Evolutionary conservation across 495 filamentous ascomycete species (phyloP).

Genomic region (Penicillium goetzii): DNA sequence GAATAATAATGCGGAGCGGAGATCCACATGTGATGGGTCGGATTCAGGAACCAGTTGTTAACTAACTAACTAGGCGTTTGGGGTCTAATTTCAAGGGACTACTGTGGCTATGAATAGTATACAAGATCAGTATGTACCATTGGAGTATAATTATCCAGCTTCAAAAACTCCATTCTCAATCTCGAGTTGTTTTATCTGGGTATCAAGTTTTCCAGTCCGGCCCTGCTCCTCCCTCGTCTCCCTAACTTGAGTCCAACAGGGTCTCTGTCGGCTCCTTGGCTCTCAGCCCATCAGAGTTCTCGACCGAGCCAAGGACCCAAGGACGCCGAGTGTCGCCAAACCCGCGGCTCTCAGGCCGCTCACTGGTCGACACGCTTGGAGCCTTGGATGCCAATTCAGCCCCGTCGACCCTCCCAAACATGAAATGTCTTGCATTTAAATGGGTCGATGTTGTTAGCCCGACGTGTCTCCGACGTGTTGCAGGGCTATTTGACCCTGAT

Average conservation of each 20-base stretch:
- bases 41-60: conserved; percentile 4
- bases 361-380: not conserved
- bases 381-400: not conserved
- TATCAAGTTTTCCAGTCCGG: not conserved
- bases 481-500: not conserved
- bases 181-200: not conserved
- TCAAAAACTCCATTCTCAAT: not conserved
- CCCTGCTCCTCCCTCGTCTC: not conserved
- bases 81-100: not conserved
- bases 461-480: not conserved
- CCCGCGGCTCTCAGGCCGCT: conserved; percentile 12
- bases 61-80: not conserved
- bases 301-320: conserved; percentile 19
- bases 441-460: not conserved
- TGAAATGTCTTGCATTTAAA: not conserved
- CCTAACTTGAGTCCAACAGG: not conserved
- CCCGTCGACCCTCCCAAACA: not conserved
- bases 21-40: conserved; percentile 28
- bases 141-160: not conserved
- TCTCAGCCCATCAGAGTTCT: conserved; percentile 13
- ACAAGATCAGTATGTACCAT: not conserved
- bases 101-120: not conserved
- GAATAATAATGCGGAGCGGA: conserved; percentile 17
- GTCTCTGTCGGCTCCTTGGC: not conserved
- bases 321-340: conserved; percentile 7